Base-by-base conservation (phyloP, 441 rosid species). In the Erodium moschatum region DNA sequence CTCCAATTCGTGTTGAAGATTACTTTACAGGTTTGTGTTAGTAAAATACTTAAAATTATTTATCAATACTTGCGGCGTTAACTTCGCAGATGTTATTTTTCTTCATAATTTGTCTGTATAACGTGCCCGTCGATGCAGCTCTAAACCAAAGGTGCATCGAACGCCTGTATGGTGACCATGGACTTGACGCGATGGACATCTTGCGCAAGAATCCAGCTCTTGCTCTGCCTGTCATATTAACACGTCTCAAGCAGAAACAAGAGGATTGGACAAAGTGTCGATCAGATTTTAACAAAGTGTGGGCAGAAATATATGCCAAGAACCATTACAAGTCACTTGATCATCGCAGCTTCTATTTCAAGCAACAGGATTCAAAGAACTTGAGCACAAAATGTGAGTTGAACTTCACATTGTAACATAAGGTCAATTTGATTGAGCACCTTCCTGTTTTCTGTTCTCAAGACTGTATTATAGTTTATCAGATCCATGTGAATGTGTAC, bases 191-290 rank as follows among this genome's bases (percentile, higher is more conserved):
- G 71, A 71, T 91, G 86, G 97, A 91, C 44, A 83, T 88, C 52
- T 79, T 94, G 70, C 88, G 84, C 81, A 94, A 86, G 89, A 94
- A 87, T 76, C 80, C 88, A 3, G 80, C 86, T 73, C 91, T 86
- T 80, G 97, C 94, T 82, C 78, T 91, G 81, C 99, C 99, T 0
- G 91, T 91, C 66, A 84, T 94, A 80, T 81, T 91, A 79, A 91
- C 88, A 58, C 97, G 99, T 63, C 75, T 94, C 82, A 94, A 94
- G 85, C 97, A 94, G 85, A 94, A 91, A 81, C 97, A 91, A 81
- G 97, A 90, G 77, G 97, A 94, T 78, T 94, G 97, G 99, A 83
- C 86, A 42, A 90, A 75, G 79, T 91, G 99, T 75, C 99, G 96
- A 56, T 70, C 91, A 71, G 99, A 94, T 76, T 91, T 91, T 69